Percentiles rank a stretch among this genome's conserved stretches.
Conservation (phyloP, 2,329 filamentous ascomycete genomes). For the Ceratocystis destructans region DNA sequence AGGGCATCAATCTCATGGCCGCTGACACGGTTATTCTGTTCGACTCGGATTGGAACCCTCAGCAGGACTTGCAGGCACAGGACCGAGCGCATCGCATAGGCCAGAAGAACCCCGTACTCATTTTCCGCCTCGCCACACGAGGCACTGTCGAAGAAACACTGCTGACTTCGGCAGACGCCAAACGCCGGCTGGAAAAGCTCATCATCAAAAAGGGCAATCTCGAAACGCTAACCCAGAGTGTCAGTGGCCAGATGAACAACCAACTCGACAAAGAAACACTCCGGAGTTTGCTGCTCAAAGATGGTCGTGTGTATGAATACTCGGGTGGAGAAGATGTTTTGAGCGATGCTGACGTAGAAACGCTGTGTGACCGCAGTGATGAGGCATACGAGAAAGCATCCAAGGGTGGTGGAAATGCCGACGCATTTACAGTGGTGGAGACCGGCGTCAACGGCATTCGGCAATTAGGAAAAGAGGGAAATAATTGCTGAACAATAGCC, state of each 20-base stretch:
- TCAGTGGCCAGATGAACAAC: conserved; percentile 36
- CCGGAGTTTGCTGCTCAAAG: conserved; percentile 49
- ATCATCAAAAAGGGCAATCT: conserved; percentile 92
- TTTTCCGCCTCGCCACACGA: conserved; percentile 86
- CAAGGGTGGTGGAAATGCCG: conserved; percentile 59
- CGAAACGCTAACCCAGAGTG: conserved; percentile 51
- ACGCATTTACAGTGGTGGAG: conserved; percentile 64
- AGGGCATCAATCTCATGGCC: conserved; percentile 84
- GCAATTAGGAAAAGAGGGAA: not conserved
- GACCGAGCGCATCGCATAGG: conserved; percentile 92
- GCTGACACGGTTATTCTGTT: conserved; percentile 90
- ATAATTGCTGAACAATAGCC: not conserved
- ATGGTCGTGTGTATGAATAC: conserved; percentile 52
- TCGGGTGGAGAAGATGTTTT: conserved; percentile 52
- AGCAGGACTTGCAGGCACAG: conserved; percentile 92
- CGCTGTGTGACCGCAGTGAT: conserved; percentile 62
- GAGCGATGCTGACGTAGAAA: conserved; percentile 56
- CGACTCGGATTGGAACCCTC: conserved; percentile 83
- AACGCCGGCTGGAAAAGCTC: conserved; percentile 80
- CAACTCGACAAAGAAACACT: conserved; percentile 48
- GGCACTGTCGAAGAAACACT: conserved; percentile 84
- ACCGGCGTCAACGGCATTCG: conserved; percentile 46
- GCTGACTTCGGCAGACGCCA: conserved; percentile 76
- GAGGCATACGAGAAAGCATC: conserved; percentile 57
- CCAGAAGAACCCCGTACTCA: conserved; percentile 78